These are phyloP conservation scores for Urochloa ruziziensis DNA, from an alignment of 176 grass and related monocot species.

Conservation along the genomic window DNA sequence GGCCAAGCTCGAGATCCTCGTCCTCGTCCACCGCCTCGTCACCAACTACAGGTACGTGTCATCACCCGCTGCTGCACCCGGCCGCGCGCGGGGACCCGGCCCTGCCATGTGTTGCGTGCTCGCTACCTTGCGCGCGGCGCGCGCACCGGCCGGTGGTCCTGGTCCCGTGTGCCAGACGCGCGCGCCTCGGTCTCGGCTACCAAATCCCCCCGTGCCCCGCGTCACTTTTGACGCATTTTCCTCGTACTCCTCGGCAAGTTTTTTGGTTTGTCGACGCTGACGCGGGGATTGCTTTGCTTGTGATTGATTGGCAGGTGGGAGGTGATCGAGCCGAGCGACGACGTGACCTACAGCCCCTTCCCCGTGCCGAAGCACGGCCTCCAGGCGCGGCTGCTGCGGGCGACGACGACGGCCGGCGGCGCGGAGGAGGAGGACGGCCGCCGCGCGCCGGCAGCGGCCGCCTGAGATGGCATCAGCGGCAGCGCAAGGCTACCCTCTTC, in stretches of 20 bases:
- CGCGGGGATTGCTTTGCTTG: background rate
- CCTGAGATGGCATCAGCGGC: background rate
- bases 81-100: no score
- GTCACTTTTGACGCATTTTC: background rate
- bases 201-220: background rate
- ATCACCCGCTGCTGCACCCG: no score
- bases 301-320: slow-evolving; percentile 44
- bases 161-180: no score
- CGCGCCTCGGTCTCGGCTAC: background rate
- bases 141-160: background rate
- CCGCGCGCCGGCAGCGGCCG: background rate
- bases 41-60: slow-evolving; percentile 56
- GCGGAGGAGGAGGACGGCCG: background rate
- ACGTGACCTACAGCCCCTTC: slow-evolving; percentile 74
- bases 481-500: background rate
- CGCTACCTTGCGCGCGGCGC: background rate
- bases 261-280: background rate
- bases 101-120: background rate
- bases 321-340: slow-evolving; percentile 36
- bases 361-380: slow-evolving; percentile 67
- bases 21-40: slow-evolving; percentile 66
- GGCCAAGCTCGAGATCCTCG: slow-evolving; percentile 68
- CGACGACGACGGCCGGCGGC: background rate
- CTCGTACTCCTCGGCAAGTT: background rate
- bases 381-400: slow-evolving; percentile 22